Percentiles rank a stretch among this genome's conserved stretches.
These are phyloP conservation scores for Medicago arabica DNA, from an alignment of 306 rosid species.

Conservation along the genomic window DNA sequence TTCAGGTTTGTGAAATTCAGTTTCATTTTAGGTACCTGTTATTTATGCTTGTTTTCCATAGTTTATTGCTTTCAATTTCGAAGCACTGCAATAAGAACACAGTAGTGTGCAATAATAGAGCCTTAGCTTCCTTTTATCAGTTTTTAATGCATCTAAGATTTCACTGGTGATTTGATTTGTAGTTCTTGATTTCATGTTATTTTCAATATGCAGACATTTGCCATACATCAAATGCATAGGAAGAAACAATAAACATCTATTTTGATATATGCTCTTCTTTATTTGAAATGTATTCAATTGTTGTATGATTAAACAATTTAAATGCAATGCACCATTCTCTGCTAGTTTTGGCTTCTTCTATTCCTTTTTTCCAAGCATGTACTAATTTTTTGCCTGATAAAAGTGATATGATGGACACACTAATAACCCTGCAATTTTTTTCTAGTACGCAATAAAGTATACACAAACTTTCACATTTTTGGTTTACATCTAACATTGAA, in stretches of 20 bases:
- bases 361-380: neutral
- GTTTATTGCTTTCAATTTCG: constrained; percentile 13
- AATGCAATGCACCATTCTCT: constrained; percentile 6
- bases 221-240: neutral
- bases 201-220: constrained; percentile 19
- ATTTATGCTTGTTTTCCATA: constrained; percentile 12
- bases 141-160: neutral
- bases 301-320: neutral
- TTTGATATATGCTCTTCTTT: neutral
- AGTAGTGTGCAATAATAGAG: neutral
- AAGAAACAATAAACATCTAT: constrained; percentile 2
- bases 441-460: neutral
- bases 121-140: constrained; percentile 13
- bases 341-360: constrained; percentile 2
- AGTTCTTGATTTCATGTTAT: constrained; percentile 9
- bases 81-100: constrained; percentile 6
- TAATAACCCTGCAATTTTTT: constrained; percentile 1
- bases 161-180: constrained; percentile 21
- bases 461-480: neutral
- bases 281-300: no score
- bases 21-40: constrained; percentile 1
- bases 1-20: constrained; percentile 74
- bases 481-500: neutral
- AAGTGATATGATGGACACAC: neutral
- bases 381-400: neutral